Conservation (phyloP, 306 rosid genomes). For the Dryas octopetala region DNA sequence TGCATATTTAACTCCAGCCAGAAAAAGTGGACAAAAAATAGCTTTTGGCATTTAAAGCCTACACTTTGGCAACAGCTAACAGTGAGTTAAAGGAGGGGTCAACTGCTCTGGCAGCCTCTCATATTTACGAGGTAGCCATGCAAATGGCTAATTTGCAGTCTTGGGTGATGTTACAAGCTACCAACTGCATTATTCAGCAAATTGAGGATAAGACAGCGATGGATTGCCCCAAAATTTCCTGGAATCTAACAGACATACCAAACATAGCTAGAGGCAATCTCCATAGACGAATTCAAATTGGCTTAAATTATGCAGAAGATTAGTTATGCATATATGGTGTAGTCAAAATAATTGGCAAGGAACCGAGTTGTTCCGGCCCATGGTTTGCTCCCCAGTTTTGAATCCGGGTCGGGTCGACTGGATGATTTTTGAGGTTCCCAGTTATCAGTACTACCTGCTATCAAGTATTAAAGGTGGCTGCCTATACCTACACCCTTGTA, state of each 20-base stretch:
- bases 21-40: slow-evolving; percentile 18
- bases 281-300: background rate
- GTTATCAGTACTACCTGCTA: background rate
- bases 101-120: slow-evolving; percentile 17
- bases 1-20: background rate
- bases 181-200: slow-evolving; percentile 20
- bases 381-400: no score
- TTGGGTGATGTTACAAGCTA: slow-evolving; percentile 7
- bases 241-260: background rate
- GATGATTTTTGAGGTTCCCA: background rate
- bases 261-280: background rate
- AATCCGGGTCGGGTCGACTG: no score
- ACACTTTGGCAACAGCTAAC: slow-evolving; percentile 22
- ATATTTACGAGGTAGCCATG: slow-evolving; percentile 3
- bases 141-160: background rate
- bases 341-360: background rate
- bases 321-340: background rate
- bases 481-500: background rate
- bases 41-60: slow-evolving; percentile 33
- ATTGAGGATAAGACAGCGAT: slow-evolving; percentile 19
- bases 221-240: background rate
- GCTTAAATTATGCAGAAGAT: background rate
- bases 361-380: background rate
- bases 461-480: background rate
- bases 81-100: background rate